These are phyloP conservation scores for Paraleonurus japonicus DNA, from an alignment of 257 asterid species.

Conservation along the genomic window DNA sequence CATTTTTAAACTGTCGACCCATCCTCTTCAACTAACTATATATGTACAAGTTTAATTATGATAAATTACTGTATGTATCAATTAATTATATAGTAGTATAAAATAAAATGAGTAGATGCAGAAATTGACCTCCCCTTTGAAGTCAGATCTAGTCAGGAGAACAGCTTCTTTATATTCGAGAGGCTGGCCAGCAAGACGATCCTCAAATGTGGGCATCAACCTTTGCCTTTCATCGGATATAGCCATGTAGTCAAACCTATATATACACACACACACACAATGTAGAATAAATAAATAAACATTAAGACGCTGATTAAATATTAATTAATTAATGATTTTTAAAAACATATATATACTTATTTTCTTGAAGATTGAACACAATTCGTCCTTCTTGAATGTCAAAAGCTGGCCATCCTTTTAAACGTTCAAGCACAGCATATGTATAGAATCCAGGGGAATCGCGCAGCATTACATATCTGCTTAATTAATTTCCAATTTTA, in stretches of 20 bases:
- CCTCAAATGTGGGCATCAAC: constrained; percentile 45
- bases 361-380: constrained; percentile 40
- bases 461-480: constrained; percentile 38
- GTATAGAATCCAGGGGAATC: constrained; percentile 47
- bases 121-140: constrained; percentile 54
- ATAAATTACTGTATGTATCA: background rate
- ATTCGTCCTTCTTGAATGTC: constrained; percentile 38
- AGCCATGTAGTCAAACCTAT: constrained; percentile 67
- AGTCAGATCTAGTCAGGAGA: constrained; percentile 37
- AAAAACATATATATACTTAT: constrained; percentile 29
- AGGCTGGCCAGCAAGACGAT: constrained; percentile 33
- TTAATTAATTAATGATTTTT: background rate
- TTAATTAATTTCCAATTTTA: background rate
- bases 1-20: too few species aligned
- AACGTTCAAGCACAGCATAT: constrained; percentile 39
- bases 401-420: constrained; percentile 42
- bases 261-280: background rate
- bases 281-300: background rate
- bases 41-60: too few species aligned
- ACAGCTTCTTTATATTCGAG: constrained; percentile 62
- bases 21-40: too few species aligned
- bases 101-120: too few species aligned
- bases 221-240: constrained; percentile 56
- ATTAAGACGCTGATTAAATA: background rate
- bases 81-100: too few species aligned